These are phyloP conservation scores for Mycosphaerella sp. DNA, from an alignment of 2,329 filamentous ascomycete species.

Conservation along the genomic window DNA sequence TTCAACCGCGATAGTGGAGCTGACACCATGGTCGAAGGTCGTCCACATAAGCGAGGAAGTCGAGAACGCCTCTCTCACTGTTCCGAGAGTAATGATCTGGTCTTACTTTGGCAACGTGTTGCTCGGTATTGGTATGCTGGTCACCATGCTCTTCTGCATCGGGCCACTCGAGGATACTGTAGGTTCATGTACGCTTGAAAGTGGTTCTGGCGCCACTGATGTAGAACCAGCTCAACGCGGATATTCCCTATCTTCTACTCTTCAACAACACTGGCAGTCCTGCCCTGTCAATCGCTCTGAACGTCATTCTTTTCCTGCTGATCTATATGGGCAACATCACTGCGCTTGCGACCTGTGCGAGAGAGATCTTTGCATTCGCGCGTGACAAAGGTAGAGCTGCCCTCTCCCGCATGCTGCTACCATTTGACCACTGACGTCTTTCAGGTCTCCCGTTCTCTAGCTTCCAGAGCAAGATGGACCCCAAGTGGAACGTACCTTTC, in stretches of 20 bases:
- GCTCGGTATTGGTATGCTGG: constrained; percentile 22
- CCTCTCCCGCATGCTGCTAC: constrained; percentile 18
- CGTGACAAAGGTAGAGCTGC: constrained; percentile 29
- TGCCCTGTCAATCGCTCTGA: constrained; percentile 23
- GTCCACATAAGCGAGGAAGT: constrained; percentile 34
- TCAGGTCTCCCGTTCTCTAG: constrained; percentile 32
- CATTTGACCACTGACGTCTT: constrained; percentile 16
- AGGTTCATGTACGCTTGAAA: neutral
- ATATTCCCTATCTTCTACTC: constrained; percentile 25
- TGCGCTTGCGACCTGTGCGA: constrained; percentile 39
- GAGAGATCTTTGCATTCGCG: constrained; percentile 41
- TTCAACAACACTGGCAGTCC: constrained; percentile 26
- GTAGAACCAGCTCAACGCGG: constrained; percentile 12
- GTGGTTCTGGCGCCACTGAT: neutral
- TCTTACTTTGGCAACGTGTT: constrained; percentile 23
- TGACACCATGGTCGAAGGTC: constrained; percentile 5
- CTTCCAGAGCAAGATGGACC: constrained; percentile 28
- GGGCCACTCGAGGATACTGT: constrained; percentile 26
- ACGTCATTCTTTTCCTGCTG: constrained; percentile 25
- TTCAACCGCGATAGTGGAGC: neutral
- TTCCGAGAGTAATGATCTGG: constrained; percentile 30
- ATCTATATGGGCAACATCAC: constrained; percentile 26
- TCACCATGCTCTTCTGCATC: constrained; percentile 30
- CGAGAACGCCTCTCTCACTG: constrained; percentile 27
- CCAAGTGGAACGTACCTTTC: constrained; percentile 31